These are phyloP conservation scores for Yamadazyma akitaensis DNA, from an alignment of 805 yeast genomes.

Conservation along the genomic window DNA sequence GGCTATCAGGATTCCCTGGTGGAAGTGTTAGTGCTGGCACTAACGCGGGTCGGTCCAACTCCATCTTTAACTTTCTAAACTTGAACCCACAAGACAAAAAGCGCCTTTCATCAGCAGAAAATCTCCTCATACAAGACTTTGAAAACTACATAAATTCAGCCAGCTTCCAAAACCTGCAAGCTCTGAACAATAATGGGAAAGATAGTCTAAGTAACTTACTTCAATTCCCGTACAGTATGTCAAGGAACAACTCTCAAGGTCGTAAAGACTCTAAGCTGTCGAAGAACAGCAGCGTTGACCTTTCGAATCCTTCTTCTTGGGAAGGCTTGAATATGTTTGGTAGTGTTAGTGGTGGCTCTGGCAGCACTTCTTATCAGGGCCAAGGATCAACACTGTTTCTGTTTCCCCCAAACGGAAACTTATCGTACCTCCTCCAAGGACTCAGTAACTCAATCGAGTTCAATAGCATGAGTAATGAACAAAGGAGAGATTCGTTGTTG, in stretches of 20 bases:
- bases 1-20: conserved; percentile 12
- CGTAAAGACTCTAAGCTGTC: conserved; percentile 19
- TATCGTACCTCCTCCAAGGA: conserved; percentile 32
- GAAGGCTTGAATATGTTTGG: conserved; percentile 19
- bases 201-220: conserved; percentile 31
- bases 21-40: background rate
- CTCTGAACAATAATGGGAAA: conserved; percentile 13
- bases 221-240: conserved; percentile 7
- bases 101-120: conserved; percentile 17
- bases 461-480: conserved; percentile 36
- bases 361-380: conserved; percentile 18
- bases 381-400: conserved; percentile 5
- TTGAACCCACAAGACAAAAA: conserved; percentile 28
- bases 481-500: conserved; percentile 38
- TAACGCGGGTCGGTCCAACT: conserved; percentile 25
- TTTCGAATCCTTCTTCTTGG: conserved; percentile 21
- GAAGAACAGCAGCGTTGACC: conserved; percentile 27
- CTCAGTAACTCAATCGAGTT: conserved; percentile 34
- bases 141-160: conserved; percentile 25
- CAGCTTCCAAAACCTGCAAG: background rate
- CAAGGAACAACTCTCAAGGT: conserved; percentile 16
- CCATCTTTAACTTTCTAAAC: conserved; percentile 31
- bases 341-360: background rate
- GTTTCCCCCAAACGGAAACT: conserved; percentile 22
- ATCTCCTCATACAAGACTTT: conserved; percentile 27